Evolutionary conservation across 208 protist species (phyloP).

Genomic region (Paratrypanosoma confusum): DNA sequence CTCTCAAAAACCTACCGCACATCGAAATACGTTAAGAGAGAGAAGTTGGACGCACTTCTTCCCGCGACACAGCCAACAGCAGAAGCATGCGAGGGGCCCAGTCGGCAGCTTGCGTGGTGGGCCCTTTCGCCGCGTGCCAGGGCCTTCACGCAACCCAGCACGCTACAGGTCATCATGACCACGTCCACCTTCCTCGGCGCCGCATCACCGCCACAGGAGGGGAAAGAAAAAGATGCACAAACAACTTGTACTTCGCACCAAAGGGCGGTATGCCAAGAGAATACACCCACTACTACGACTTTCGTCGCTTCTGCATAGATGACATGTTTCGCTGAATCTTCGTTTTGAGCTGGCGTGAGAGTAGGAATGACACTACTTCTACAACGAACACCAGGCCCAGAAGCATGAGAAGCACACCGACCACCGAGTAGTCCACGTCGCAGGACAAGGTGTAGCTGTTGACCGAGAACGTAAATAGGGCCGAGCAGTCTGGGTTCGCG

Average conservation of each 20-base stretch:
- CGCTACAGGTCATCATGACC: no score
- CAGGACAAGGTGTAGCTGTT: slow-evolving; percentile 29
- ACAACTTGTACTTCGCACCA: background rate
- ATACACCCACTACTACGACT: slow-evolving; percentile 7
- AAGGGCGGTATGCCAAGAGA: background rate
- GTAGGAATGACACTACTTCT: slow-evolving; percentile 26
- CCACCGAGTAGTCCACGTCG: slow-evolving; percentile 7
- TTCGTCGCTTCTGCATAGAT: slow-evolving; percentile 20
- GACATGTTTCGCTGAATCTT: slow-evolving; percentile 20
- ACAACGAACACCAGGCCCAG: slow-evolving; percentile 12
- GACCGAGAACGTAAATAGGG: slow-evolving; percentile 25
- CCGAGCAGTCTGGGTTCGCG: slow-evolving; percentile 15
- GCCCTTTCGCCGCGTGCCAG: no score
- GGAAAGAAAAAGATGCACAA: slow-evolving; percentile 1
- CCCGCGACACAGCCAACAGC: no score
- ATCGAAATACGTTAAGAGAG: no score
- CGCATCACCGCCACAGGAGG: background rate
- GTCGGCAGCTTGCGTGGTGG: no score
- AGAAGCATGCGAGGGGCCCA: no score
- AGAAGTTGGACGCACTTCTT: no score
- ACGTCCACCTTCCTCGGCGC: no score
- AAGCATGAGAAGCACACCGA: slow-evolving; percentile 17
- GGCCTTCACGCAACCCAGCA: no score
- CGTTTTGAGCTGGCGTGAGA: slow-evolving; percentile 17
- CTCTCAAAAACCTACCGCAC: no score